A percentile compares a stretch with the other conserved stretches of the same genome.
Conservation (phyloP, 129 eudicot genomes). For the Pulicaria dysenterica region DNA sequence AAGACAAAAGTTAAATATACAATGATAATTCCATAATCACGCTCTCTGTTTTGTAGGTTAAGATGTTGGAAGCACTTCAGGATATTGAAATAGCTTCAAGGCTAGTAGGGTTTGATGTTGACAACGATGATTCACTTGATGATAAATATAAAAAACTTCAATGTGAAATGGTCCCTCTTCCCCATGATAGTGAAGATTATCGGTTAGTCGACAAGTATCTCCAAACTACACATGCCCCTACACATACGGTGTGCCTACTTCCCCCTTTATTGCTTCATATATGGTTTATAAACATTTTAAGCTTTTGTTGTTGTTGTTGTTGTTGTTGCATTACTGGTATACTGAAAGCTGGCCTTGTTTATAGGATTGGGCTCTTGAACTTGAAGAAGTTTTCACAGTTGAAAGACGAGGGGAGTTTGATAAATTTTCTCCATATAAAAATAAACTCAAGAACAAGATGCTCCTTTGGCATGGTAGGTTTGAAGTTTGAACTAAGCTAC, state of each 20-base stretch:
- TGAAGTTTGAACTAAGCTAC: not conserved
- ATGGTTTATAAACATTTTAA: not conserved
- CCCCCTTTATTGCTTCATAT: not conserved
- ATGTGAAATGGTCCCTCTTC: slow-evolving; percentile 86
- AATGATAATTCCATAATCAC: not conserved
- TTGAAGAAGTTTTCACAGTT: slow-evolving; percentile 91
- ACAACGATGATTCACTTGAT: slow-evolving; percentile 71
- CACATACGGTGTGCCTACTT: slow-evolving; percentile 65
- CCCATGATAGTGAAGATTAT: slow-evolving; percentile 84
- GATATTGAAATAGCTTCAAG: slow-evolving; percentile 98
- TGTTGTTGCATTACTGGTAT: slow-evolving; percentile 9
- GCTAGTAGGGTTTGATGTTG: slow-evolving; percentile 87
- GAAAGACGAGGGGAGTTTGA: slow-evolving; percentile 89
- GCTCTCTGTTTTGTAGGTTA: slow-evolving; percentile 57
- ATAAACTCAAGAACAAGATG: slow-evolving; percentile 89
- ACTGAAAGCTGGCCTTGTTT: slow-evolving; percentile 14
- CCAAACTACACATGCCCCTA: slow-evolving; percentile 96
- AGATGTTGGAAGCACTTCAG: slow-evolving; percentile 99
- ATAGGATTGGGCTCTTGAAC: slow-evolving; percentile 93
- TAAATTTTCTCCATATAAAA: slow-evolving; percentile 70
- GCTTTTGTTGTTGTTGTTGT: too few species aligned
- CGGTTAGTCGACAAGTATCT: slow-evolving; percentile 80
- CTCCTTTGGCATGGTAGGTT: slow-evolving; percentile 97
- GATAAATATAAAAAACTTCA: slow-evolving; percentile 83
- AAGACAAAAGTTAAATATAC: not conserved